Evolutionary conservation across 1,139 yeast genomes (phyloP).

Genomic region (Hyphopichia buzzinii): DNA sequence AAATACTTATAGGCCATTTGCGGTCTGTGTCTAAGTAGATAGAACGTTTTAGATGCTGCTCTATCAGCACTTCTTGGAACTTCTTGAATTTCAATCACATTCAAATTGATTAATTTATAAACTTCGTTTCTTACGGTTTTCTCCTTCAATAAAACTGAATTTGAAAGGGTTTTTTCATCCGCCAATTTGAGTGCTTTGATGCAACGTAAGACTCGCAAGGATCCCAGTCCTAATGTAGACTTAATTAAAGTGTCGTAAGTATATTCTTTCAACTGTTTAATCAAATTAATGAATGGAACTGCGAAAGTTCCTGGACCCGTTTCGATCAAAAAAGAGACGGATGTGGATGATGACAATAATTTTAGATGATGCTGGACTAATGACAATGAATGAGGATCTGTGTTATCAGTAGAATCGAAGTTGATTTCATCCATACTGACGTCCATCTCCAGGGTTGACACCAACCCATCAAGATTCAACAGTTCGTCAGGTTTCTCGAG

Average conservation of each 20-base stretch:
- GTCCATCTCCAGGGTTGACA: background rate
- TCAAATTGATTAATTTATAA: constrained; percentile 53
- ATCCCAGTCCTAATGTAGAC: constrained; percentile 55
- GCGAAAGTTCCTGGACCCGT: constrained; percentile 41
- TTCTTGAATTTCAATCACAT: constrained; percentile 77
- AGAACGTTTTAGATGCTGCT: constrained; percentile 86
- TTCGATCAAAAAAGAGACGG: constrained; percentile 46
- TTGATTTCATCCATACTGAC: constrained; percentile 20
- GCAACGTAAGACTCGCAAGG: constrained; percentile 65
- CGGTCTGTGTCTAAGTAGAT: constrained; percentile 72
- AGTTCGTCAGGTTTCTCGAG: constrained; percentile 32
- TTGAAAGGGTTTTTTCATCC: constrained; percentile 82
- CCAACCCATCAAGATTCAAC: constrained; percentile 8
- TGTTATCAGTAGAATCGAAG: constrained; percentile 17
- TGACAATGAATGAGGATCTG: constrained; percentile 19
- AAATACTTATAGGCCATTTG: constrained; percentile 55
- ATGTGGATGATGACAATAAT: constrained; percentile 44
- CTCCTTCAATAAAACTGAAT: constrained; percentile 72
- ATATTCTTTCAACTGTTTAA: constrained; percentile 46
- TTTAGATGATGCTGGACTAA: constrained; percentile 50
- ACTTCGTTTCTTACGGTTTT: constrained; percentile 69
- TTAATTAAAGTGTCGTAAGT: constrained; percentile 63
- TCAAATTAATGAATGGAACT: constrained; percentile 42
- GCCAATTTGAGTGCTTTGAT: constrained; percentile 65
- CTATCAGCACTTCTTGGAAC: constrained; percentile 90